Conservation (phyloP, 2,329 filamentous ascomycete species). For the Botryotinia calthae region DNA sequence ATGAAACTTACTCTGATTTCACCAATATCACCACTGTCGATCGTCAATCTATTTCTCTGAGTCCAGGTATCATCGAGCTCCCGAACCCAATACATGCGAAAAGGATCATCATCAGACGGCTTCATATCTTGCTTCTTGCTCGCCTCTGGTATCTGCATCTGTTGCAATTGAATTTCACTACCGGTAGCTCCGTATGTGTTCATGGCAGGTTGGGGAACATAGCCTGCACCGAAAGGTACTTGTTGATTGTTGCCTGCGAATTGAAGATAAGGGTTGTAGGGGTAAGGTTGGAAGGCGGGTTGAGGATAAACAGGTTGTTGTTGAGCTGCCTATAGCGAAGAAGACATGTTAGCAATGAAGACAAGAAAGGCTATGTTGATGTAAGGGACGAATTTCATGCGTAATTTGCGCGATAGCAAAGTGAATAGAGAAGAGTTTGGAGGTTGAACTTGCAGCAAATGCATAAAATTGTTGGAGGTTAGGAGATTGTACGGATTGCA, state of each 20-base stretch:
- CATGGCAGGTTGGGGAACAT: slow-evolving; percentile 26
- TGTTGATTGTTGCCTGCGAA: slow-evolving; percentile 17
- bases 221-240: slow-evolving; percentile 17
- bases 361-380: neutral
- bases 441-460: slow-evolving; percentile 5
- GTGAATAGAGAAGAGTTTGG: too few species aligned
- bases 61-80: slow-evolving; percentile 61
- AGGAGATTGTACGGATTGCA: slow-evolving; percentile 3
- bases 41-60: slow-evolving; percentile 56
- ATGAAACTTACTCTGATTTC: slow-evolving; percentile 42
- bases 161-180: slow-evolving; percentile 30
- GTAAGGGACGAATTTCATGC: neutral
- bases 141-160: slow-evolving; percentile 31
- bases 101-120: slow-evolving; percentile 58
- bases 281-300: slow-evolving; percentile 14
- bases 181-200: slow-evolving; percentile 27
- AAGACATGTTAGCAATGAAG: neutral
- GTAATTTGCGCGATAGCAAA: neutral
- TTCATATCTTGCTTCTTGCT: slow-evolving; percentile 55
- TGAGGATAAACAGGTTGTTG: slow-evolving; percentile 1
- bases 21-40: slow-evolving; percentile 54
- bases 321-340: neutral
- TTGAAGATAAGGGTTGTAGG: neutral
- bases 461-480: neutral
- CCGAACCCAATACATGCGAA: slow-evolving; percentile 59